Evolutionary conservation across 164 flowering plant genomes (phyloP).

Genomic region (Vitis rupestris): DNA sequence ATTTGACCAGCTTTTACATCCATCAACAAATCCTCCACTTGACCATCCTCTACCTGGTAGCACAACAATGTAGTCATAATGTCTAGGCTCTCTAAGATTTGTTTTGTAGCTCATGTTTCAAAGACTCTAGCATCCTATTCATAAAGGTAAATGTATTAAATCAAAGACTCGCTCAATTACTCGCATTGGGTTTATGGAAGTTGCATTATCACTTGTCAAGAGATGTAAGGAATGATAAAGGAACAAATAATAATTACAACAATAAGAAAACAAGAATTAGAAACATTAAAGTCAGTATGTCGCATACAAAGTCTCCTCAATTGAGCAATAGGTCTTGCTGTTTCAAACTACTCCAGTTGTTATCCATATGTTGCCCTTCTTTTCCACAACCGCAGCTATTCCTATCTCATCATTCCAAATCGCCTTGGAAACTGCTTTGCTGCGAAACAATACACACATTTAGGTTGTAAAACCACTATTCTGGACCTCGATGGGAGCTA

Average conservation of each 20-base stretch:
- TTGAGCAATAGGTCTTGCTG: slow-evolving; percentile 55
- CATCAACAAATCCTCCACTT: no score
- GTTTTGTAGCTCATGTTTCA: no score
- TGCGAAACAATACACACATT: slow-evolving; percentile 15
- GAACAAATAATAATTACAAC: not conserved
- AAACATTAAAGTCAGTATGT: not conserved
- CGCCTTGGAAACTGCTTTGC: slow-evolving; percentile 61
- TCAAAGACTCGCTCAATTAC: no score
- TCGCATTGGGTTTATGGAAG: no score
- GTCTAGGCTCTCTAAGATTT: no score
- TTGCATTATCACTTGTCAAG: no score
- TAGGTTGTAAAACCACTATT: not conserved
- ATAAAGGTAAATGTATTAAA: no score
- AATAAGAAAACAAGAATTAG: not conserved
- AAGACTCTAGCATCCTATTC: no score
- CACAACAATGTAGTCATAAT: no score
- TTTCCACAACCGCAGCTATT: slow-evolving; percentile 72
- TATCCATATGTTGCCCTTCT: slow-evolving; percentile 64
- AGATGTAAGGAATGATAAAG: no score
- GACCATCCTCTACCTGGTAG: no score
- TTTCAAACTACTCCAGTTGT: slow-evolving; percentile 68
- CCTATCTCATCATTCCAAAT: slow-evolving; percentile 61
- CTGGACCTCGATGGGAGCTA: not conserved
- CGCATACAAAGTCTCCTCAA: slow-evolving; percentile 80
- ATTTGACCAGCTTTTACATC: no score